phyloP scores from a whole-genome alignment of 2,329 filamentous ascomycete species.

The Escovopsis weberi region DNA sequence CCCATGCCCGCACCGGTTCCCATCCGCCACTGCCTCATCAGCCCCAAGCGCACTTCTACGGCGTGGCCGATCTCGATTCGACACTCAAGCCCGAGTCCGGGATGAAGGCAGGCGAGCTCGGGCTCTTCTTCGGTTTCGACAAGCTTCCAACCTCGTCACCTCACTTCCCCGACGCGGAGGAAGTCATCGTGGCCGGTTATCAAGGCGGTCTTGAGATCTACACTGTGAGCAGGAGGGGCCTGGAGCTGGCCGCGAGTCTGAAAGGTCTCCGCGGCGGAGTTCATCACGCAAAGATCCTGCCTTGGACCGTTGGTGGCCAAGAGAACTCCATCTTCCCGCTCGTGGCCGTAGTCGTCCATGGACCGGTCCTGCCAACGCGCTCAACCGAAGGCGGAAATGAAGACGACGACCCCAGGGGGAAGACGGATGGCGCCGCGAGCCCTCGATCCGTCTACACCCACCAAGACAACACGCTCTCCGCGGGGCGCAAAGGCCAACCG shows the following conservation, averaged over 20 bases:
- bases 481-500: conserved; percentile 16
- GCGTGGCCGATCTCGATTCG: conserved; percentile 58
- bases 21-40: conserved; percentile 56
- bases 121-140: conserved; percentile 74
- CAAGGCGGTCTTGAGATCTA: conserved; percentile 70
- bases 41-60: conserved; percentile 64
- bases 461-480: conserved; percentile 19
- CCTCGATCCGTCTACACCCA: conserved; percentile 25
- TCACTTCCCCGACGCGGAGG: conserved; percentile 32
- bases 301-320: conserved; percentile 45
- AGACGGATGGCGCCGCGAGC: conserved; percentile 27
- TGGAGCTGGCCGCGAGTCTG: conserved; percentile 55
- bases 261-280: conserved; percentile 70
- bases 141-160: conserved; percentile 36
- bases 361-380: conserved; percentile 43
- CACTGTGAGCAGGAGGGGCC: conserved; percentile 53
- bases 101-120: conserved; percentile 49
- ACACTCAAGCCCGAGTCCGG: conserved; percentile 42
- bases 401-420: conserved; percentile 24
- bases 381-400: conserved; percentile 21
- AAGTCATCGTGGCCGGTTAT: conserved; percentile 61
- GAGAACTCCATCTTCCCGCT: conserved; percentile 50
- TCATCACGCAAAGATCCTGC: conserved; percentile 67
- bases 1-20: conserved; percentile 27
- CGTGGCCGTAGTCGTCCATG: conserved; percentile 67